Conservation (phyloP, 2,329 filamentous ascomycete genomes). For the Arachnomyces sp. region DNA sequence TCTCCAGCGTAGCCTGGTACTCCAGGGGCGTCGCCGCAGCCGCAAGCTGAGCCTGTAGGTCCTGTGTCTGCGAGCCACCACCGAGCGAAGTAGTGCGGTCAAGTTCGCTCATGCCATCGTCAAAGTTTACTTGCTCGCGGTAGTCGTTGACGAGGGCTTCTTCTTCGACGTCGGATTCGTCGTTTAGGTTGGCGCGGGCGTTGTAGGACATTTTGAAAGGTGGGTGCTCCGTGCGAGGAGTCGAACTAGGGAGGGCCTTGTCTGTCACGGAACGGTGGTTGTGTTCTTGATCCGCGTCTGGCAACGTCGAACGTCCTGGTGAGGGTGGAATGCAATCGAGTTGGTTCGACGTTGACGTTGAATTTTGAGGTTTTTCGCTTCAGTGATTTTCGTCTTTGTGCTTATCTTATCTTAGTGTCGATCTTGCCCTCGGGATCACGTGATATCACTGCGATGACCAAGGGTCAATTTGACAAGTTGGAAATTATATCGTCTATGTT, state of each 20-base stretch:
- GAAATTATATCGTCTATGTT: too few relatives aligned
- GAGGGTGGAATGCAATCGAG: constrained; percentile 30
- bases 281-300: constrained; percentile 8
- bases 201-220: constrained; percentile 37
- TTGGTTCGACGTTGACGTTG: constrained; percentile 24
- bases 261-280: constrained; percentile 18
- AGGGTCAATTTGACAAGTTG: too few relatives aligned
- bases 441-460: constrained; percentile 1
- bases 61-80: constrained; percentile 69
- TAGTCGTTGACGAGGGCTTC: constrained; percentile 94
- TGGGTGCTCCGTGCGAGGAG: constrained; percentile 8
- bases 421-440: constrained; percentile 9
- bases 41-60: constrained; percentile 84
- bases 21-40: constrained; percentile 92
- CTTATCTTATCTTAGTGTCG: constrained; percentile 36
- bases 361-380: constrained; percentile 42
- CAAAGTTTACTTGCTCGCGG: constrained; percentile 90
- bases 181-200: constrained; percentile 44
- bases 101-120: constrained; percentile 74
- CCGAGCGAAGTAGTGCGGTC: constrained; percentile 64
- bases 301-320: constrained; percentile 15
- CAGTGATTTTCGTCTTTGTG: constrained; percentile 25
- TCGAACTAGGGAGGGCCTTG: constrained; percentile 13
- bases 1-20: constrained; percentile 89
- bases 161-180: constrained; percentile 92